Evolutionary conservation across 1,139 yeast species (phyloP).

Genomic region (Lodderomyces margitis): DNA sequence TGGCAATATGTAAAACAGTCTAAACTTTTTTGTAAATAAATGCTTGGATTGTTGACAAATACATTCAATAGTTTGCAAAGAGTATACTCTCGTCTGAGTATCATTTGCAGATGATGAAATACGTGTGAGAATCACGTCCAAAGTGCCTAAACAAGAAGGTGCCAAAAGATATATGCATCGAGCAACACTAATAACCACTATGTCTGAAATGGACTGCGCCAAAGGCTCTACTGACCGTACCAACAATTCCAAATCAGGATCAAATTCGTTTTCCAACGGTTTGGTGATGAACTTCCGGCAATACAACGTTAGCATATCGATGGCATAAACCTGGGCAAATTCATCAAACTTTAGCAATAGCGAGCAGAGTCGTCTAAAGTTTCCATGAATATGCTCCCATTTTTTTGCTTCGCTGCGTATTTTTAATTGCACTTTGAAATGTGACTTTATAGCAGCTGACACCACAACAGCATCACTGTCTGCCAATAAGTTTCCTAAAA

Average conservation of each 20-base stretch:
- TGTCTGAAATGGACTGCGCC: constrained; percentile 52
- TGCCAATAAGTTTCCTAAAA: constrained; percentile 52
- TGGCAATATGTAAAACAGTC: constrained; percentile 60
- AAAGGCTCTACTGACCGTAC: constrained; percentile 45
- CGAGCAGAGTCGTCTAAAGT: constrained; percentile 61
- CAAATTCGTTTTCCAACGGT: constrained; percentile 51
- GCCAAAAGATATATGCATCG: constrained; percentile 55
- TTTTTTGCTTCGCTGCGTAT: constrained; percentile 40
- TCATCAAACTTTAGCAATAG: constrained; percentile 61
- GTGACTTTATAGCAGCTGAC: constrained; percentile 63
- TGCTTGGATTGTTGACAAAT: constrained; percentile 38
- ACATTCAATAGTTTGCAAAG: constrained; percentile 42
- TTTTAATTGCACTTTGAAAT: constrained; percentile 40
- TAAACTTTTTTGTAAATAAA: constrained; percentile 46
- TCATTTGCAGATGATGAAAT: constrained; percentile 28
- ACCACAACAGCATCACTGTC: constrained; percentile 70
- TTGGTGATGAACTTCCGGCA: constrained; percentile 56
- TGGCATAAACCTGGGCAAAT: constrained; percentile 64
- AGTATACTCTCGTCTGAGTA: constrained; percentile 31
- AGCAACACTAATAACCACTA: constrained; percentile 61
- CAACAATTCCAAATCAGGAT: constrained; percentile 57
- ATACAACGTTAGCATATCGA: constrained; percentile 69
- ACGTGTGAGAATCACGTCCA: constrained; percentile 52
- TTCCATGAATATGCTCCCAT: constrained; percentile 69
- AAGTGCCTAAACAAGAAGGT: constrained; percentile 46